Conservation (phyloP, 768 basidiomycete genomes). For the Russula abietina region DNA sequence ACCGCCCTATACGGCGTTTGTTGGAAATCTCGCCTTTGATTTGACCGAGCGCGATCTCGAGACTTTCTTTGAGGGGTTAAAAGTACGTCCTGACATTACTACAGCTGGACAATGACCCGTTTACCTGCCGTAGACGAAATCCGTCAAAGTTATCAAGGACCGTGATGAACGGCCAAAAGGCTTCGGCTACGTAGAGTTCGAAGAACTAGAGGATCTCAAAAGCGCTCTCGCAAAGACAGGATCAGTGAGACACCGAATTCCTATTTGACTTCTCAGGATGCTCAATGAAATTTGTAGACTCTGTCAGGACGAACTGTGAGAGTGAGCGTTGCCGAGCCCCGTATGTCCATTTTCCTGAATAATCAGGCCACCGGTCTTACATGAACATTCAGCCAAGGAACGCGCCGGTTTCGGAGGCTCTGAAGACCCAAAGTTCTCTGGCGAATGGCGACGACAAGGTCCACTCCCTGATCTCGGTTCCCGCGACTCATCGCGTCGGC, state of each 20-base stretch:
- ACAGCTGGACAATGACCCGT: background rate
- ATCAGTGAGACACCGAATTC: slow-evolving; percentile 42
- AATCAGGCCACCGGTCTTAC: background rate
- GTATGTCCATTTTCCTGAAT: slow-evolving; percentile 44
- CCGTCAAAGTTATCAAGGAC: slow-evolving; percentile 89
- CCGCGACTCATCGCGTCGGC: slow-evolving; percentile 59
- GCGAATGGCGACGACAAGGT: slow-evolving; percentile 80
- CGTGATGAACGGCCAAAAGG: slow-evolving; percentile 94
- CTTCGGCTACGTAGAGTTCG: slow-evolving; percentile 96
- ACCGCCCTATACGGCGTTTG: slow-evolving; percentile 96
- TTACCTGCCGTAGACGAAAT: slow-evolving; percentile 51
- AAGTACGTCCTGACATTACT: slow-evolving; percentile 38
- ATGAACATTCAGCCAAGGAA: slow-evolving; percentile 61
- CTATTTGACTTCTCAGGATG: background rate
- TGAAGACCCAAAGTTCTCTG: slow-evolving; percentile 74
- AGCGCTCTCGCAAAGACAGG: slow-evolving; percentile 71
- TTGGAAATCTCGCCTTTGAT: slow-evolving; percentile 95
- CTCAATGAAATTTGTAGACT: slow-evolving; percentile 35
- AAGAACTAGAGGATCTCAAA: slow-evolving; percentile 79
- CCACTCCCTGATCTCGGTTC: slow-evolving; percentile 69
- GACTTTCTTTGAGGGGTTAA: slow-evolving; percentile 64
- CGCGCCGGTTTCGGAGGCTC: slow-evolving; percentile 49
- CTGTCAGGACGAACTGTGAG: slow-evolving; percentile 78
- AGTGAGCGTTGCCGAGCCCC: slow-evolving; percentile 93
- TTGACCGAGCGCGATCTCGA: slow-evolving; percentile 77